Percentiles rank a stretch among this genome's conserved stretches.
Conservation (phyloP, 1,284 basidiomycete genomes). For the Cystobasidium sp. region DNA sequence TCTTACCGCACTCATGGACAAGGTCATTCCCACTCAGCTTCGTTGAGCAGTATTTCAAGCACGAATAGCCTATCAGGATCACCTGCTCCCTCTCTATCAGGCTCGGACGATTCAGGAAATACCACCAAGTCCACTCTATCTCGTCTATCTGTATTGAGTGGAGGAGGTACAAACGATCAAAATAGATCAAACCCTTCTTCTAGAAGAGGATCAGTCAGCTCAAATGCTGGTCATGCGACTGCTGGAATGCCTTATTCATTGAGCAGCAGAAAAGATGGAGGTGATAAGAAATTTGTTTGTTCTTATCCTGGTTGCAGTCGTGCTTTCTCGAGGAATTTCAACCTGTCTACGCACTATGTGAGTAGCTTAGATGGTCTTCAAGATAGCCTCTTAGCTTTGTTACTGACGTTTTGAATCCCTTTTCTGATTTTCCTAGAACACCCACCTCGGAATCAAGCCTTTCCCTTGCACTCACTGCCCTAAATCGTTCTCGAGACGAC, state of each 20-base stretch:
- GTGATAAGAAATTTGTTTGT: slow-evolving; percentile 45
- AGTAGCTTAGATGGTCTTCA: not conserved
- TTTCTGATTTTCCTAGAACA: slow-evolving; percentile 12
- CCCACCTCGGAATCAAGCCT: slow-evolving; percentile 40
- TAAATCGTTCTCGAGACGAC: slow-evolving; percentile 52
- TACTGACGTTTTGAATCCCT: not conserved
- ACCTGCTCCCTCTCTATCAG: slow-evolving; percentile 9
- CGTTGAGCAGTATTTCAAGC: not conserved
- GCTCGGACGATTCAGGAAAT: slow-evolving; percentile 3
- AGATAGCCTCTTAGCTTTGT: not conserved
- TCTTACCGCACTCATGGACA: not conserved
- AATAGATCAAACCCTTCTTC: slow-evolving; percentile 3
- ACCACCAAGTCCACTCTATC: not conserved
- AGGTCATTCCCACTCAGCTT: not conserved
- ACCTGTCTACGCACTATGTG: slow-evolving; percentile 51
- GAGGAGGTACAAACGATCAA: not conserved
- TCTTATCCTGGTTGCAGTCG: slow-evolving; percentile 50
- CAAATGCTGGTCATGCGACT: too few relatives aligned
- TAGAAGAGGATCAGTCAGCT: slow-evolving; percentile 14
- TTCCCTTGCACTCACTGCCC: slow-evolving; percentile 50
- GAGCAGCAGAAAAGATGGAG: slow-evolving; percentile 9
- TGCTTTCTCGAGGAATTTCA: slow-evolving; percentile 52
- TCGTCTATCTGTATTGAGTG: not conserved
- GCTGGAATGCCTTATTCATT: slow-evolving; percentile 1
- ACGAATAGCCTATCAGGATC: not conserved